Conservation (phyloP, 257 asterid genomes). For the Scutellaria baicalensis region DNA sequence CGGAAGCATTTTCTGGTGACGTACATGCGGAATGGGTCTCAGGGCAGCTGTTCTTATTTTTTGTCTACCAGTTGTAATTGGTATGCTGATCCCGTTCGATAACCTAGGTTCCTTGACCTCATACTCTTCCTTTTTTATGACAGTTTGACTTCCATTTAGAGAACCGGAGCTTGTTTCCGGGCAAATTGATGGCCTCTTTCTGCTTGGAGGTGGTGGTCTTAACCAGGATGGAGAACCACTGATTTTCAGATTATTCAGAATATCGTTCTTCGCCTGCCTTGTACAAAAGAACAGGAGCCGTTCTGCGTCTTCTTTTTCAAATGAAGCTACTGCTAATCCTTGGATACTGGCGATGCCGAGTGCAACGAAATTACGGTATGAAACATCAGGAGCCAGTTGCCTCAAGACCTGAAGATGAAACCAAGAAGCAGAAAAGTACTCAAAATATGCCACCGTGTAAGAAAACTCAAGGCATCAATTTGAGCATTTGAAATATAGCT, state of each 20-base stretch:
- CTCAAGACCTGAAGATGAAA: constrained; percentile 61
- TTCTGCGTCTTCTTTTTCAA: constrained; percentile 80
- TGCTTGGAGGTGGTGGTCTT: constrained; percentile 76
- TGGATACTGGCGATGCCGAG: constrained; percentile 88
- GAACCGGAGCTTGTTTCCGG: constrained; percentile 26
- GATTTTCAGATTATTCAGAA: constrained; percentile 25
- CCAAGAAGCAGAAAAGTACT: not conserved
- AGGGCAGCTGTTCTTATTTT: constrained; percentile 66
- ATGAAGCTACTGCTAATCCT: constrained; percentile 85
- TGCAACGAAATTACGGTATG: constrained; percentile 82
- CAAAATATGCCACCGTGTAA: not conserved
- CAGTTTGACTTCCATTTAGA: constrained; percentile 27
- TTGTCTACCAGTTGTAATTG: constrained; percentile 34
- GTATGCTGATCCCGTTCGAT: constrained; percentile 37
- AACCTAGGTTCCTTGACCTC: constrained; percentile 27
- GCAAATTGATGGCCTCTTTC: constrained; percentile 46
- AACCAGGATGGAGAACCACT: constrained; percentile 70
- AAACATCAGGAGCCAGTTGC: constrained; percentile 84
- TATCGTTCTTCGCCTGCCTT: constrained; percentile 30
- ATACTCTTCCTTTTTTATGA: constrained; percentile 29
- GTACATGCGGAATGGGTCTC: constrained; percentile 94
- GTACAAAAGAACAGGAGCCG: constrained; percentile 63
- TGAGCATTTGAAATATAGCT: not conserved
- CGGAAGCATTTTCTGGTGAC: constrained; percentile 95
- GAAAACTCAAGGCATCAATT: not conserved